These are phyloP conservation scores for Rubus parviflorus DNA, from an alignment of 306 rosid species.

Conservation along the genomic window DNA sequence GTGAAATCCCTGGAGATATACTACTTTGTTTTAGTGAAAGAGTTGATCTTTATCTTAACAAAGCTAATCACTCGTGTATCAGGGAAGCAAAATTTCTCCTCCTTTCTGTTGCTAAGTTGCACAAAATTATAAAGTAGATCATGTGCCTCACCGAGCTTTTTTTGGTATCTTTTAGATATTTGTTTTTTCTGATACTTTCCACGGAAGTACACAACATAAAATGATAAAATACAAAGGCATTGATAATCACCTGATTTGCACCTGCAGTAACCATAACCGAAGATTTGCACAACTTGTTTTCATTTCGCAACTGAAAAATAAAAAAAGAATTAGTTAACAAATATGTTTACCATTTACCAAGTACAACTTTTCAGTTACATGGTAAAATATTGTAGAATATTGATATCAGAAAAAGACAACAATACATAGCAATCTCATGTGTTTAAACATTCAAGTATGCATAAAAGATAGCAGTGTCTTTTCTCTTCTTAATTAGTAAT, in stretches of 20 bases:
- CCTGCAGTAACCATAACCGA: conserved; percentile 98
- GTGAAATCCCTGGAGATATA: background rate
- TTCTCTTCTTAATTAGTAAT: background rate
- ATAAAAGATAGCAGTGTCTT: background rate
- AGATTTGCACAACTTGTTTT: conserved; percentile 79
- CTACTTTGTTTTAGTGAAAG: background rate
- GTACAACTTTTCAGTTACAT: background rate
- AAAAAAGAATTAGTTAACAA: conserved; percentile 18
- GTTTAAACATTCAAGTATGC: background rate
- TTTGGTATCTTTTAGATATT: background rate
- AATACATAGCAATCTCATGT: conserved; percentile 6
- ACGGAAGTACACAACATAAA: background rate
- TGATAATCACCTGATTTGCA: conserved; percentile 88
- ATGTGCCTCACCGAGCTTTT: background rate
- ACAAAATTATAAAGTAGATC: background rate
- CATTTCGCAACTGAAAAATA: conserved; percentile 60
- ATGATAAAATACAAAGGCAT: conserved; percentile 20
- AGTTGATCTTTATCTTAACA: background rate
- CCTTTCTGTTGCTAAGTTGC: background rate
- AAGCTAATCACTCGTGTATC: background rate
- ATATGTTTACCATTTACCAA: background rate
- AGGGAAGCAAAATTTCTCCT: background rate
- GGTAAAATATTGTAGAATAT: background rate
- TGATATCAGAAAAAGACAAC: background rate
- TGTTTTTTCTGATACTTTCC: background rate